Evolutionary conservation across 345 rosid species (phyloP), one percentile per base, ranked within the genome.

Genomic region (Chamaenerion angustifolium): DNA sequence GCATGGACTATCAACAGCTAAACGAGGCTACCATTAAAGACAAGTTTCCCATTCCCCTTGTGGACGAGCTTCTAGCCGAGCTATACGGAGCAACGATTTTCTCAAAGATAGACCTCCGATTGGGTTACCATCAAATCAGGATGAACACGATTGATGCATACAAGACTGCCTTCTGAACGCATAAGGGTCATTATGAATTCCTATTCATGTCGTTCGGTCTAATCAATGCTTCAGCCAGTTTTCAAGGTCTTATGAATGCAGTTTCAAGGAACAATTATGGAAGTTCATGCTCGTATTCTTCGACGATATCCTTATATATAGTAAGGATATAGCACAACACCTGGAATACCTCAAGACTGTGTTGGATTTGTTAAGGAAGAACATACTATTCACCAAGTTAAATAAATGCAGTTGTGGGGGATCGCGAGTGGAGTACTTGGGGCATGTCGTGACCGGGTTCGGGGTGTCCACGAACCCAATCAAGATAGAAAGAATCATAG

Each of bases 401-500:
- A 8, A 14, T 14, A 51, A 51, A 13, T 51, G 55, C 14, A 12
- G 3, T 1, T 31, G 27, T 51, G 4, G 4, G 15, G 1, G n/a
- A 9, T 10, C 8, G 11, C 12, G 11, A 15, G 43, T 51, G n/a
- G 55, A 51, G 42, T 51, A 51, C 42, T 51, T 51, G 55, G 55
- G 55, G 43, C 42, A n/a, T n/a, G n/a, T n/a, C n/a, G n/a, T n/a
- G n/a, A n/a, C n/a, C n/a, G n/a, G n/a, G n/a, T n/a, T n/a, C 27
- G 55, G 55, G 1, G 43, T 51, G 0, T n/a, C 55, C 16, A 51
- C 2, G 5, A 11, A 31, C 16, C 42, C 42, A 2, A 27, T 6
- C 2, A 51, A 51, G 42, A 2, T 51, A 6, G 16, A 6, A 13
- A 43, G 11, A 5, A 37, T 51, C 11, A 0, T 0, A 12, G 43